phyloP scores from a whole-genome alignment of 2,329 filamentous ascomycete genomes.

The Sphaceloma murrayae region DNA sequence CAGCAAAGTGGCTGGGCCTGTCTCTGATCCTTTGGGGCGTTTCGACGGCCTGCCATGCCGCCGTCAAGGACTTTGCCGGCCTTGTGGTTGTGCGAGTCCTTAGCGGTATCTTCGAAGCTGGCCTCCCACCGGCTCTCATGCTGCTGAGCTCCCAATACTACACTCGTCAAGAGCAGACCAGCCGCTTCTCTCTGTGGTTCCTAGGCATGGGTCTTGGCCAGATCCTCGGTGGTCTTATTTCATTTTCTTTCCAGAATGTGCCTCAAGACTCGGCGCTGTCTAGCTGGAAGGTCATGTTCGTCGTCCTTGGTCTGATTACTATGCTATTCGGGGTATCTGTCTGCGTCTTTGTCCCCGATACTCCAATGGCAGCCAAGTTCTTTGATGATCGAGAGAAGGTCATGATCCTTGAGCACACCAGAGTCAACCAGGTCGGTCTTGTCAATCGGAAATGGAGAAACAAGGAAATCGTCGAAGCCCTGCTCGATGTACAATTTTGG shows the following conservation, averaged over 20 bases:
- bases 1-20: slow-evolving; percentile 49
- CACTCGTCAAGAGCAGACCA: slow-evolving; percentile 45
- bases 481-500: slow-evolving; percentile 52
- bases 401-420: slow-evolving; percentile 38
- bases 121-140: slow-evolving; percentile 57
- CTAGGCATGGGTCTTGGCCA: slow-evolving; percentile 67
- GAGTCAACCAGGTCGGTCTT: slow-evolving; percentile 36
- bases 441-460: slow-evolving; percentile 40
- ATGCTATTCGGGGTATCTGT: slow-evolving; percentile 6
- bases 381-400: slow-evolving; percentile 46
- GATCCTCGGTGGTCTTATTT: slow-evolving; percentile 58
- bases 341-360: slow-evolving; percentile 47
- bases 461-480: slow-evolving; percentile 46
- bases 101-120: slow-evolving; percentile 59
- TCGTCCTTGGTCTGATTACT: slow-evolving; percentile 12
- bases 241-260: slow-evolving; percentile 38
- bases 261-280: too few species aligned
- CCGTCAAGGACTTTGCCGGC: slow-evolving; percentile 48
- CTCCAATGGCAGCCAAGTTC: slow-evolving; percentile 58
- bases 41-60: slow-evolving; percentile 50
- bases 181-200: slow-evolving; percentile 35
- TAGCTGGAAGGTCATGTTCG: slow-evolving; percentile 18
- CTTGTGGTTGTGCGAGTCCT: slow-evolving; percentile 52
- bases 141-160: slow-evolving; percentile 61
- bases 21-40: slow-evolving; percentile 55